Base-by-base conservation (phyloP, 2,329 filamentous ascomycete genomes). In the Acrodontium crateriforme region DNA sequence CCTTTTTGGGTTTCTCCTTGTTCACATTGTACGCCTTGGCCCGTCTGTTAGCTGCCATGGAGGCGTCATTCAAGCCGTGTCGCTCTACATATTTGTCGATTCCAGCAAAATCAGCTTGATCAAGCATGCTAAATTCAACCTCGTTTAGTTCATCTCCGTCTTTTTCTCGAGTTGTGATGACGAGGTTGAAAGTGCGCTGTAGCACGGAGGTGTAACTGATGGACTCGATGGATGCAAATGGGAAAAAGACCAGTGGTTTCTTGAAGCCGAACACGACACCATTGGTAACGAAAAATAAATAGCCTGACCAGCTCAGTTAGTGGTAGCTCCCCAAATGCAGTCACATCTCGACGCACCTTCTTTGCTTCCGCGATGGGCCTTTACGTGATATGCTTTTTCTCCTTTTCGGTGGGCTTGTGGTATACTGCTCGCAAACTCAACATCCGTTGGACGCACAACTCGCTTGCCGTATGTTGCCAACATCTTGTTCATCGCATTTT, bases 201-300 rank as follows among this genome's bases (percentile, higher is more conserved):
- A 77, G 56, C 11, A 76, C 67, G 21, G 67, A 69, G 3, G 71
- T 75, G 53, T 75, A 77, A 20, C 67, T 71, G 24, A 74, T 64
- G 13, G 65, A 66, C 28, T 68, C 66, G 32, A 77, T 61, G 18
- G 59, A 56, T 25, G 65, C 61, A 35, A 76, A 73, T 6, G 69
- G 61, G 44, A 75, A 74, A 53, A 70, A 75, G 6, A 66, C 49
- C 14, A 77, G 55, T 0, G 72, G 72, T 42, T 76, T 77, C 44
- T 74, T 75, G 59, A 74, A 76, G 21, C 67, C 71, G 44, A 69
- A 76, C 21, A 76, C 49, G 25, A 77, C 69, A 17, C 72, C 72
- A 6, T 60, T 64, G 12, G 65, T 59, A 8, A 74, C 61, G 47
- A 76, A 66, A 55, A 72, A 76, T 9, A 77, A 59, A 43, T 69